A percentile compares a stretch with the other conserved stretches of the same genome.
These are phyloP conservation scores for Meyerozyma carpophila DNA, from an alignment of 1,139 yeast genomes.

Conservation along the genomic window DNA sequence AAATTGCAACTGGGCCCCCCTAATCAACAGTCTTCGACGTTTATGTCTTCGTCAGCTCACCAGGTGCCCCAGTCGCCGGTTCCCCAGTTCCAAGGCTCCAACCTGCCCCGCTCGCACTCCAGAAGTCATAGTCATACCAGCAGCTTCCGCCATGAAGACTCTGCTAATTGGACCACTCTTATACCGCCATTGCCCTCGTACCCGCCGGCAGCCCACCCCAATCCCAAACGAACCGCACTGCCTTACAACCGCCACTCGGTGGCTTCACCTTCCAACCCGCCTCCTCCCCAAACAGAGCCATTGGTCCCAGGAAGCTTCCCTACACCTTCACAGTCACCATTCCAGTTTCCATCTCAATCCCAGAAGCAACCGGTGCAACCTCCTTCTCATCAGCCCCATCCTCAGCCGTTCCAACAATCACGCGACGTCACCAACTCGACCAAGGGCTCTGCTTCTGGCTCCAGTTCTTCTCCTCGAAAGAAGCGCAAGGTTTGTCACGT, in stretches of 20 bases:
- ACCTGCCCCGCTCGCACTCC: neutral
- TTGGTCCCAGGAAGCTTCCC: slow-evolving; percentile 1
- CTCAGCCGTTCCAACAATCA: neutral
- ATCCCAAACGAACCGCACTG: slow-evolving; percentile 1
- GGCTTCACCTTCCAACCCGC: slow-evolving; percentile 4
- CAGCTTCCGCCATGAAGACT: neutral
- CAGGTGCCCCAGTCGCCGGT: neutral
- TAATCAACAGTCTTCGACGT: neutral
- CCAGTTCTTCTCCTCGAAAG: slow-evolving; percentile 11
- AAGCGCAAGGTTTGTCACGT: slow-evolving; percentile 47
- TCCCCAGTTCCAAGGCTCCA: neutral
- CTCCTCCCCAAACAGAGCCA: slow-evolving; percentile 1
- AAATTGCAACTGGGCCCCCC: neutral
- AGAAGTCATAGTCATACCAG: slow-evolving; percentile 10
- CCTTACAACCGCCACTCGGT: slow-evolving; percentile 13
- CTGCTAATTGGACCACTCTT: slow-evolving; percentile 18
- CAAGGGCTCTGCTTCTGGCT: neutral
- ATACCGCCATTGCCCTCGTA: slow-evolving; percentile 25
- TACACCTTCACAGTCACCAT: slow-evolving; percentile 1
- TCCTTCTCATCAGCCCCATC: neutral
- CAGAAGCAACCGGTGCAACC: slow-evolving; percentile 1
- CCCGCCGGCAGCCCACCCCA: slow-evolving; percentile 7
- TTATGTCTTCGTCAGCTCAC: neutral
- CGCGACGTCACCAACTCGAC: neutral
- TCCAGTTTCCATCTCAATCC: neutral